These are phyloP conservation scores for Ganoderma resinaceum DNA, from an alignment of 1,284 basidiomycete species.

Conservation along the genomic window DNA sequence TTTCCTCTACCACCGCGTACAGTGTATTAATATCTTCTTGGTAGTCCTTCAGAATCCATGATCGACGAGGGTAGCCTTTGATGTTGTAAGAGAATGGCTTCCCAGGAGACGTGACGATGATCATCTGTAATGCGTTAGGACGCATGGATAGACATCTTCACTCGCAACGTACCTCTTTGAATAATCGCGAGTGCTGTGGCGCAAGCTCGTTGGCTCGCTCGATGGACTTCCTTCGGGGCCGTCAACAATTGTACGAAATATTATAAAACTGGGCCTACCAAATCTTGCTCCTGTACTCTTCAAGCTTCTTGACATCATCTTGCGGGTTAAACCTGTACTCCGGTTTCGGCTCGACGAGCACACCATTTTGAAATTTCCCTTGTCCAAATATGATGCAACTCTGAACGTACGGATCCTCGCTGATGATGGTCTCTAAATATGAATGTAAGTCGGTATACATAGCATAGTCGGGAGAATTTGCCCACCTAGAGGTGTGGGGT, in stretches of 20 bases:
- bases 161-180: conserved; percentile 41
- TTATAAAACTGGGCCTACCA: conserved; percentile 37
- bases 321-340: conserved; percentile 34
- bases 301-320: conserved; percentile 34
- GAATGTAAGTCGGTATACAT: conserved; percentile 1
- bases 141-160: neutral
- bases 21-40: conserved; percentile 39
- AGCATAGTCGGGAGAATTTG: neutral
- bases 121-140: conserved; percentile 34
- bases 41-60: conserved; percentile 37
- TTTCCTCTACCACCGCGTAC: conserved; percentile 36
- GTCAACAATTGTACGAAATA: neutral
- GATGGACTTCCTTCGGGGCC: conserved; percentile 38
- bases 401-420: conserved; percentile 39
- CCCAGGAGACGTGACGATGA: conserved; percentile 36
- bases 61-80: conserved; percentile 39
- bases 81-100: conserved; percentile 43
- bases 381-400: conserved; percentile 48
- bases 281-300: conserved; percentile 40
- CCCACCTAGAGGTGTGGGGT: conserved; percentile 49
- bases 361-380: conserved; percentile 45
- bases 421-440: conserved; percentile 40
- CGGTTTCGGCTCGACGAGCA: conserved; percentile 45
- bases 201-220: conserved; percentile 43
- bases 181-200: conserved; percentile 44